A percentile compares a stretch with the other conserved stretches of the same genome.
Evolutionary conservation across 345 rosid species (phyloP).

Genomic region (Murraya paniculata): DNA sequence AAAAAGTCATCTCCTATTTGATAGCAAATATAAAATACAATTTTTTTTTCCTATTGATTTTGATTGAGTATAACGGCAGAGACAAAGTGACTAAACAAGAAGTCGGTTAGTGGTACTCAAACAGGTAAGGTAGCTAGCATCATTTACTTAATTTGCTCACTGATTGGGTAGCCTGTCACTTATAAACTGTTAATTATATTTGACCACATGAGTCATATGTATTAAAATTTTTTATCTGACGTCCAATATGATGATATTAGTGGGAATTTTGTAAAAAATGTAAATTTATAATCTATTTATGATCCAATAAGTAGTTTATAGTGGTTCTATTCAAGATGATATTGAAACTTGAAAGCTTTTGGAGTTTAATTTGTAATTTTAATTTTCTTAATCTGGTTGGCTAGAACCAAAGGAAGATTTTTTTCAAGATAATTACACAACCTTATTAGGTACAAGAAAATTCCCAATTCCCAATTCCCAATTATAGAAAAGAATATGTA

Average conservation of each 20-base stretch:
- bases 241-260: too few species aligned
- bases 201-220: neutral
- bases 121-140: neutral
- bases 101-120: neutral
- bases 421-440: neutral
- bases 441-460: constrained; percentile 1
- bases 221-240: neutral
- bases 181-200: too few species aligned
- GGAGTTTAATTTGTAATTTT: too few species aligned
- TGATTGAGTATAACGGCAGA: neutral
- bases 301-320: too few species aligned
- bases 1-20: neutral
- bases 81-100: neutral
- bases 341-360: too few species aligned
- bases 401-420: neutral
- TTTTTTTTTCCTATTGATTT: neutral
- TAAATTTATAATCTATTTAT: too few species aligned
- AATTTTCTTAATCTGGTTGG: neutral
- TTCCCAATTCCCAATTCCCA: neutral
- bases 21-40: neutral
- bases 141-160: neutral
- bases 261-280: too few species aligned
- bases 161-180: constrained; percentile 11
- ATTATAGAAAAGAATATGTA: neutral
- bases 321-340: too few species aligned